Evolutionary conservation across 306 rosid genomes (phyloP), one percentile per base, ranked within the genome.

Genomic region (Cicer bijugum): DNA sequence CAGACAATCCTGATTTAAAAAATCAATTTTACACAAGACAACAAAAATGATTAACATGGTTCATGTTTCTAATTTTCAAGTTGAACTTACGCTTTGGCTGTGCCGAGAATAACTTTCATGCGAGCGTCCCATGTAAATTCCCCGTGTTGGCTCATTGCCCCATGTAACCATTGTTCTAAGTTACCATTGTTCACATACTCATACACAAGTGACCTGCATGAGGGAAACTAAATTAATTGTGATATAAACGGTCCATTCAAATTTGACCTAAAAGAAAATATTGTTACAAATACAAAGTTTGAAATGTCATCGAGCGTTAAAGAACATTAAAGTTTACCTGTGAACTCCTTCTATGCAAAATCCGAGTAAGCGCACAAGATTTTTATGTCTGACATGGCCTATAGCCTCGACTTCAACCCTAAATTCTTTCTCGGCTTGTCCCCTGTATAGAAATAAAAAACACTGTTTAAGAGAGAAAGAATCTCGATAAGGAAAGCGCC

Each of bases 381-480:
- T 89, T 79, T 94, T 94, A 74, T 94, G 98, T 53, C 96, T 83
- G 67, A 94, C 97, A 80, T 91, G 97, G 45, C 98, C 98, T 60
- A 94, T 94, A 62, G 97, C 98, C 79, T 94, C 98, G 75, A 94
- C 98, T 87, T 94, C 97, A 77, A 88, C 97, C 79, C 92, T 91
- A 80, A 94, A 94, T 80, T 94, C 98, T 74, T 83, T 91, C 88
- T 94, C 98, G 5, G 98, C 98, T 71, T 94, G 97, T 65, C 97
- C 97, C 94, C 98, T 93, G 66, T 46, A 57, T 47, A 12, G 11
- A 67, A 67, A 8, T 12, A 67, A 11, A 77, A 28, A 17, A 63
- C 62, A 70, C 37, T 1, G 11, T 33, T 63, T 53, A 28, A 58
- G 60, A 61, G 15, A 66, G 58, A 78, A 37, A 74, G 6, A 77